Evolutionary conservation across 129 eudicot species (phyloP), one percentile per base, ranked within the genome.

Genomic region (Glebionis coronaria): DNA sequence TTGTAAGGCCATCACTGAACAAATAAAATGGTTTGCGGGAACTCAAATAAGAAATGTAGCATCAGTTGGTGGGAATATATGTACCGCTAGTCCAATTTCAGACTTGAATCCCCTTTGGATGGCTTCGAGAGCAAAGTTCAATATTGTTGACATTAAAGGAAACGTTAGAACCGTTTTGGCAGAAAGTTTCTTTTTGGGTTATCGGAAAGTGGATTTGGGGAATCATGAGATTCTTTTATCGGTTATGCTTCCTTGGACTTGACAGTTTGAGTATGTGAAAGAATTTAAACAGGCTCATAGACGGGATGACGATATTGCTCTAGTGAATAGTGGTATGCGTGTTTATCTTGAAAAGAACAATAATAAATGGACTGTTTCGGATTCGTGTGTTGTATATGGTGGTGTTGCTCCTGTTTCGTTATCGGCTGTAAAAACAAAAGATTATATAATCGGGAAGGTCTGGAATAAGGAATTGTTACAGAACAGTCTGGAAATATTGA

Each of bases 251-350:
- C 99, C 99, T 56, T 94, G 99, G 99, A 87, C 87, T 63, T 65
- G 78, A n/a, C 72, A 58, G 57, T 84, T 79, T 79, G 97, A 94
- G 77, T 79, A 65, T 72, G 99, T 94, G 58, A 89, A 87, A 61
- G 99, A 89, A 73, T 94, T 89, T 64, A 94, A 94, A 83, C 99
- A 94, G 73, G 90, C 99, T 49, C 99, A 94, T 65, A 83, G 99
- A 74, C 75, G 99, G 77, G 99, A 94, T 31, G 99, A 94, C 57
- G 99, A 94, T 73, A 89, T 94, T 64, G 99, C 99, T 28, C 75
- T 94, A 49, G 99, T 94, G 9, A 94, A 94, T 68, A 82, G 93
- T 28, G 99, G 95, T 61, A 89, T 94, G 88, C 93, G 99, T 28
- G 95, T 87, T 61, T 68, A 46, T 50, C 95, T 94, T 56, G 81